Conservation (phyloP, 2,329 filamentous ascomycete species). For the Phyllosticta ampelicida region DNA sequence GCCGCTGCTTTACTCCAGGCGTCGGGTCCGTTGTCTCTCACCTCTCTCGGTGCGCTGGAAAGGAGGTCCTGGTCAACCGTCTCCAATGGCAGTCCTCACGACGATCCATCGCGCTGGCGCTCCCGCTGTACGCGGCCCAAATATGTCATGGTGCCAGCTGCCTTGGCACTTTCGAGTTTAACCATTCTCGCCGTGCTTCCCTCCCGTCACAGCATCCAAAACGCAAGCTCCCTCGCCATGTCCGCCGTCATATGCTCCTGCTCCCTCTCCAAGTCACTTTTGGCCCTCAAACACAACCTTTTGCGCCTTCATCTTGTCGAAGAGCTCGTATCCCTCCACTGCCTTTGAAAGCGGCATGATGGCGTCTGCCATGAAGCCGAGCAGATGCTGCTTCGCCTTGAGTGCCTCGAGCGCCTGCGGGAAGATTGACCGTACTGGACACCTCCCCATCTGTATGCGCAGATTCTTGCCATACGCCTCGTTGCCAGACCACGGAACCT, state of each 20-base stretch:
- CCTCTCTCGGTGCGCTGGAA: neutral
- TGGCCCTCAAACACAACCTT: slow-evolving; percentile 42
- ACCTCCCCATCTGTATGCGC: slow-evolving; percentile 39
- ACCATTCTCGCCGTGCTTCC: neutral
- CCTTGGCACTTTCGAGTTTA: neutral
- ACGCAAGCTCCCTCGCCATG: neutral
- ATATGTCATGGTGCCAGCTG: neutral
- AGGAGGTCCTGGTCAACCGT: slow-evolving; percentile 3
- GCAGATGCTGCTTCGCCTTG: slow-evolving; percentile 38
- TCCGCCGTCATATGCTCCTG: neutral
- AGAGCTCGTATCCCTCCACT: slow-evolving; percentile 42
- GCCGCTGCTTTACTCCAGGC: neutral
- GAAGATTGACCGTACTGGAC: slow-evolving; percentile 41
- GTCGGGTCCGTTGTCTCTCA: neutral
- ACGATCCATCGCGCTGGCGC: slow-evolving; percentile 1
- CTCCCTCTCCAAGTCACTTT: slow-evolving; percentile 19
- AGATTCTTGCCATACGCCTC: slow-evolving; percentile 42
- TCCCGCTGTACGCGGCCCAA: neutral
- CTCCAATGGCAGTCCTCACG: slow-evolving; percentile 4
- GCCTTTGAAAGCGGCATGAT: slow-evolving; percentile 41
- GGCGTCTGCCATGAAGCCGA: slow-evolving; percentile 44
- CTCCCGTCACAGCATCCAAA: neutral
- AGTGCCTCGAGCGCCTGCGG: slow-evolving; percentile 35
- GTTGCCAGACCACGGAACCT: slow-evolving; percentile 38
- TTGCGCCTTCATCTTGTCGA: slow-evolving; percentile 43